Conservation (phyloP, 202 grass and related monocot genomes). For the Setaria viridis region DNA sequence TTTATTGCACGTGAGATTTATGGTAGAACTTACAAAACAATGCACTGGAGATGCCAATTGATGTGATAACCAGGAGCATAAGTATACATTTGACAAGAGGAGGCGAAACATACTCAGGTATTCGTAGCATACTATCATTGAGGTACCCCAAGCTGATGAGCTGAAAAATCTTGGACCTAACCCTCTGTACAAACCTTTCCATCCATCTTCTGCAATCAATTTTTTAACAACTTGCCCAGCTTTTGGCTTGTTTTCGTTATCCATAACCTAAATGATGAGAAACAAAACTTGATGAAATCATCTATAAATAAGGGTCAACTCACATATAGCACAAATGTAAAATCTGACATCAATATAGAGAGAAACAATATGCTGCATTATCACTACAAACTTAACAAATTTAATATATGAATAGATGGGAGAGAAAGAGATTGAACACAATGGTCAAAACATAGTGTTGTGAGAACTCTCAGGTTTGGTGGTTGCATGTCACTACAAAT, state of each 20-base stretch:
- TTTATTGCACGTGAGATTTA: conserved; percentile 10
- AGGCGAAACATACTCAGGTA: conserved; percentile 69
- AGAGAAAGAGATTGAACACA: conserved; percentile 10
- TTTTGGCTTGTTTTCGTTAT: conserved; percentile 69
- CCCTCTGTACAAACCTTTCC: conserved; percentile 96
- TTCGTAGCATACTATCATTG: conserved; percentile 98
- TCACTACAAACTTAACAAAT: neutral
- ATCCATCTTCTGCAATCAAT: conserved; percentile 95
- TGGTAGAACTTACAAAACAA: neutral
- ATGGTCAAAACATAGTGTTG: conserved; percentile 32
- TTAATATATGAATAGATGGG: neutral
- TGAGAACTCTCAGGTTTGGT: neutral
- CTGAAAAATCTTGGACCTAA: conserved; percentile 97
- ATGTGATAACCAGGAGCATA: neutral
- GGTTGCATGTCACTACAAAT: conserved; percentile 17
- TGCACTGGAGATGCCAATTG: conserved; percentile 3
- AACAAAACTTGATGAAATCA: conserved; percentile 20
- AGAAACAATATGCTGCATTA: conserved; percentile 31
- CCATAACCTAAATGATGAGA: conserved; percentile 66
- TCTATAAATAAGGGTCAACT: neutral
- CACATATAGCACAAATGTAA: conserved; percentile 11
- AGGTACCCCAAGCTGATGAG: conserved; percentile 95
- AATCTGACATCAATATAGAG: conserved; percentile 10
- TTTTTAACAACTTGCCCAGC: conserved; percentile 73
- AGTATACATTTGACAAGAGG: conserved; percentile 30